Evolutionary conservation across 225 moss, liverwort and hornwort species (phyloP), one percentile per base, ranked within the genome.

Genomic region (Asterella californica): DNA sequence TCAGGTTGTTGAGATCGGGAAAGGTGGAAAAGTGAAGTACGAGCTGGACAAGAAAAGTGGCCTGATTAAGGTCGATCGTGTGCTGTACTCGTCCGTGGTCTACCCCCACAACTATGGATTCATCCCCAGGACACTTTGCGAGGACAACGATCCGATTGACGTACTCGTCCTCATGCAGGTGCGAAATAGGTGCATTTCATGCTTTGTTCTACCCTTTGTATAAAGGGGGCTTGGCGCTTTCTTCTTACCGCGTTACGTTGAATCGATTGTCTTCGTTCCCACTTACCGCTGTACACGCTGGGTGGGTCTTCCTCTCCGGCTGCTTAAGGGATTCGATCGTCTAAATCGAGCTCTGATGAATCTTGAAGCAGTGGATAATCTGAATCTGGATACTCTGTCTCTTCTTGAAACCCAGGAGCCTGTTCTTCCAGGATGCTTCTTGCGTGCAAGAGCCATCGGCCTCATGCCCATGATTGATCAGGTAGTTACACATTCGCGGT

Each of bases 381-480:
- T 34, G 46, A 47, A 15, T 25, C 12, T 53, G 42, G 22, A 25
- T 14, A 33, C 53, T 71, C 15, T 36, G 9, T 72, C 37, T 78
- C n/a, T 29, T 55, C 55, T 83, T 53, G 45, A 71, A 62, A 0
- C 9, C 42, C 90, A 94, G 94, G 96, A 97, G 76, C 97, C 94
- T 18, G 97, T 97, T 48, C 80, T 94, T 8, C 92, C 96, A 21
- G 93, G 94, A 30, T 93, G 93, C 77, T 97, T 93, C 67, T 91
- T 97, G 57, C 96, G 94, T n/a, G 96, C 96, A 30, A 91, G 88
- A 55, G 96, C 96, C 53, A 96, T 96, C 53, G 96, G 96, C 6
- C 96, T 96, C 30, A 94, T 96, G 96, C 92, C 96, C 60, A 94
- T 96, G 96, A 94, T 94, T 65, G 96, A 96, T 80, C 96, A 96